Evolutionary conservation across 164 flowering plant species (phyloP), one percentile per base, ranked within the genome.

Genomic region (Vitis rotundifolia): DNA sequence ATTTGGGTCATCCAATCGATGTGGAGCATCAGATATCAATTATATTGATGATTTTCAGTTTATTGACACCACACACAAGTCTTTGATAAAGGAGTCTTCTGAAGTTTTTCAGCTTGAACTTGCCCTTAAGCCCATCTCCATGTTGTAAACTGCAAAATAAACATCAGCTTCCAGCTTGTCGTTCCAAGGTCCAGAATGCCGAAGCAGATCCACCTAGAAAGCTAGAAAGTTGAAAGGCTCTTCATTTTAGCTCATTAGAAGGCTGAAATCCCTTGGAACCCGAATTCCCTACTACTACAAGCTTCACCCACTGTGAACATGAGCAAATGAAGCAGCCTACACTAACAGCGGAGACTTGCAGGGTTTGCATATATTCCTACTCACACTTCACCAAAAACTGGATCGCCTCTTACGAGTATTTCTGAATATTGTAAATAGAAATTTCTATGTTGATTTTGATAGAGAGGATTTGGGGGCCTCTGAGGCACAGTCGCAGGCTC

Each of bases 301-400:
- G n/a, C n/a, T n/a, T n/a, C n/a, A n/a, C n/a, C n/a, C n/a, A n/a
- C n/a, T n/a, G n/a, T n/a, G n/a, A n/a, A n/a, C n/a, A n/a, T n/a
- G n/a, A n/a, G n/a, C n/a, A n/a, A n/a, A n/a, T n/a, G n/a, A n/a
- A n/a, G n/a, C n/a, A n/a, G n/a, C n/a, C 90, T 15, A 94, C 95
- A 68, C 81, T 96, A 15, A 85, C n/a, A n/a, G n/a, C n/a, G n/a
- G 95, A 72, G 99, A 96, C 75, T 71, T 96, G 67, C 97, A 93
- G 79, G 94, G 97, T 16, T 89, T 92, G 73, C 94, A 96, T 67
- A 86, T 96, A 71, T 96, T 96, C 74, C 83, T 96, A 18, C 86
- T 96, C 31, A 92, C 96, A 2, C 91, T 95, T 74, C 88, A 95
- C 77, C 97, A 95, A 76, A 95, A 89, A 70, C 78, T 96, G 63